Conservation (phyloP, 2,329 filamentous ascomycete species). For the Colletotrichum sp. region DNA sequence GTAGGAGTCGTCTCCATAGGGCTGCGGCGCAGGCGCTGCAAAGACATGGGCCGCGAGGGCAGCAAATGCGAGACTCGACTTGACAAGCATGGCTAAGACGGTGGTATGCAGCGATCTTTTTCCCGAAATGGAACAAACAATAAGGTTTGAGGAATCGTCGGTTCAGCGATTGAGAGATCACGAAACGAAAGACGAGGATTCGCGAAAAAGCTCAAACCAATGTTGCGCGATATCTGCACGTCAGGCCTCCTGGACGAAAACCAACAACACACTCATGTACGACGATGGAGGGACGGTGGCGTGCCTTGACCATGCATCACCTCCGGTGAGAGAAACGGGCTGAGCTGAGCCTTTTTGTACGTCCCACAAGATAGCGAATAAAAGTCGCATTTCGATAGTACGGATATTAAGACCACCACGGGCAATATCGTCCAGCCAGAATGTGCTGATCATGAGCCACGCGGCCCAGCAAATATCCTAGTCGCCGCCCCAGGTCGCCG, state of each 20-base stretch:
- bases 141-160: neutral
- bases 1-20: neutral
- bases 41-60: neutral
- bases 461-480: slow-evolving; percentile 4
- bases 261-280: neutral
- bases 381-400: neutral
- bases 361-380: neutral
- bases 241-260: neutral
- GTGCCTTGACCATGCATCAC: neutral
- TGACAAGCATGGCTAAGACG: slow-evolving; percentile 18
- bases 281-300: neutral
- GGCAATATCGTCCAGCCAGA: neutral
- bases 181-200: neutral
- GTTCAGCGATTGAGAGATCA: neutral
- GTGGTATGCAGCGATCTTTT: neutral
- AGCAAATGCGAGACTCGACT: slow-evolving; percentile 6
- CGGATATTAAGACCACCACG: neutral
- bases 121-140: neutral
- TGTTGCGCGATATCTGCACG: slow-evolving; percentile 7
- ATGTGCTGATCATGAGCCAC: neutral
- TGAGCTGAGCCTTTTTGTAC: slow-evolving; percentile 10
- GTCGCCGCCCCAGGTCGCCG: neutral
- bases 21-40: slow-evolving; percentile 2
- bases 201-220: neutral
- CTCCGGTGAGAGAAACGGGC: neutral